Evolutionary conservation across 164 flowering plant species (phyloP).

Genomic region (Stephania cephalantha): DNA sequence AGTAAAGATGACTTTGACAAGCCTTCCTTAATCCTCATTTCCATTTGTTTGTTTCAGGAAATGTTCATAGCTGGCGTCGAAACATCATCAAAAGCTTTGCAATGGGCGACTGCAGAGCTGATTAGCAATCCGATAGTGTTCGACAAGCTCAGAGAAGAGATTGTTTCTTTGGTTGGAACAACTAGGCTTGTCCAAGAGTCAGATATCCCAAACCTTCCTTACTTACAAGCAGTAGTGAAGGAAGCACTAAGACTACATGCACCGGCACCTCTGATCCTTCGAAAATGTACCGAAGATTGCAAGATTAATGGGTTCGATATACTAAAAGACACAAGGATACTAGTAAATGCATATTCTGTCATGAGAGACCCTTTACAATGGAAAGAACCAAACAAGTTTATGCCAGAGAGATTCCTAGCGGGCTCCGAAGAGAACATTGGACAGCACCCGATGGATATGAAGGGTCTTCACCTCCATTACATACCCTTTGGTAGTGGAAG

Average conservation of each 20-base stretch:
- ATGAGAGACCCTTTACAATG: slow-evolving; percentile 39
- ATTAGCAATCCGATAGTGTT: slow-evolving; percentile 38
- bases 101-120: slow-evolving; percentile 50
- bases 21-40: no score
- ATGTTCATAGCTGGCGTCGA: slow-evolving; percentile 48
- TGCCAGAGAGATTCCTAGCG: slow-evolving; percentile 40
- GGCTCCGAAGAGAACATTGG: slow-evolving; percentile 11
- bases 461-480: slow-evolving; percentile 32
- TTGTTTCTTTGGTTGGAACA: slow-evolving; percentile 29
- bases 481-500: slow-evolving; percentile 57
- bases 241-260: slow-evolving; percentile 51
- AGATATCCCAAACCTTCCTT: slow-evolving; percentile 41
- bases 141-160: slow-evolving; percentile 35
- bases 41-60: slow-evolving; percentile 21
- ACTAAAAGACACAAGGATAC: slow-evolving; percentile 28
- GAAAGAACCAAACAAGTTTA: slow-evolving; percentile 40
- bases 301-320: slow-evolving; percentile 32
- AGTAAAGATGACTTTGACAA: no score
- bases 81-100: slow-evolving; percentile 29
- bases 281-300: slow-evolving; percentile 31
- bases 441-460: slow-evolving; percentile 26
- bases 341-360: slow-evolving; percentile 43
- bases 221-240: slow-evolving; percentile 47
- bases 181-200: slow-evolving; percentile 36
- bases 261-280: slow-evolving; percentile 30